A percentile compares a stretch with the other conserved stretches of the same genome.
These are phyloP conservation scores for Nannochloris sp. DNA, from an alignment of 139 green algal genomes.

Conservation along the genomic window DNA sequence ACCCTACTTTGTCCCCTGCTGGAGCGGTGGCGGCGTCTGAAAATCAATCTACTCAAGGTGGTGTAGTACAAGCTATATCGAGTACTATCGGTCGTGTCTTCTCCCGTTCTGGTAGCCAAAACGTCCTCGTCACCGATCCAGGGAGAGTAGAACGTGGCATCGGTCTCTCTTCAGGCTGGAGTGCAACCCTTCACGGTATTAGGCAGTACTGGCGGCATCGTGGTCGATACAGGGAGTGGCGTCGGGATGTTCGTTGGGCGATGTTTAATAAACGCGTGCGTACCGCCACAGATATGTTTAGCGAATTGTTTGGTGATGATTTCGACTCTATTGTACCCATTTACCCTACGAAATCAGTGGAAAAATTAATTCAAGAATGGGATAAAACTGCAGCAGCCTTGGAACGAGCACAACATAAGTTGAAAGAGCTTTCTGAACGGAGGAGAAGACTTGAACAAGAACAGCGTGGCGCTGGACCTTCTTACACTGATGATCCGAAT, in stretches of 20 bases:
- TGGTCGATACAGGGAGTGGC: conserved; percentile 15
- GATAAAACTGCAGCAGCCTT: conserved; percentile 14
- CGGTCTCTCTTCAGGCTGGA: neutral
- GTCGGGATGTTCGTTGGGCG: conserved; percentile 27
- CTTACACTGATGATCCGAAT: no score
- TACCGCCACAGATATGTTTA: conserved; percentile 27
- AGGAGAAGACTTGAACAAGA: no score
- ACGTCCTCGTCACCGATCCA: no score
- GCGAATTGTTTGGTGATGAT: conserved; percentile 29
- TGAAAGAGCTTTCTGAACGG: neutral
- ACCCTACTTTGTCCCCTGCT: no score
- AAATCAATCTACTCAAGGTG: no score
- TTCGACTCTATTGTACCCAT: conserved; percentile 33
- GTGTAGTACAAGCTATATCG: no score
- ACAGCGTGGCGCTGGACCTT: no score
- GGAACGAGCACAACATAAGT: conserved; percentile 17
- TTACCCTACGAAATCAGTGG: conserved; percentile 24
- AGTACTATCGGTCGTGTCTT: no score
- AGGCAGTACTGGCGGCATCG: conserved; percentile 1
- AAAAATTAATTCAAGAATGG: conserved; percentile 20
- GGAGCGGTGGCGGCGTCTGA: no score
- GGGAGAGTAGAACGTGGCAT: neutral
- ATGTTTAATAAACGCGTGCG: conserved; percentile 33
- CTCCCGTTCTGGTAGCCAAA: no score
- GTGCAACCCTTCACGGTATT: neutral